These are phyloP conservation scores for Alopecurus myosuroides DNA, from an alignment of 176 grass and related monocot species.

Conservation along the genomic window DNA sequence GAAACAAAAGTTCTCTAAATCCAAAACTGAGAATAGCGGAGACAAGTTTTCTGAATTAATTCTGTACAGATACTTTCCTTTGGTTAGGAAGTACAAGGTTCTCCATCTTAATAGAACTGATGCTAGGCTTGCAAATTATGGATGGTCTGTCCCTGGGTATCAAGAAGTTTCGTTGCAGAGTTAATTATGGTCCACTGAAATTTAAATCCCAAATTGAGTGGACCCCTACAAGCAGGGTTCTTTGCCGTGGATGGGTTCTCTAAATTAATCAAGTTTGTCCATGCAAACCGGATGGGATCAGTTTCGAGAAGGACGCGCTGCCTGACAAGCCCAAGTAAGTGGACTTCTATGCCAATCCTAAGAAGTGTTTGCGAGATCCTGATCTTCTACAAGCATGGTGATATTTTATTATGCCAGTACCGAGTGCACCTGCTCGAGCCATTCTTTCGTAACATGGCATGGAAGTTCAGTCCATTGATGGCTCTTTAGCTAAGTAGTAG, in stretches of 20 bases:
- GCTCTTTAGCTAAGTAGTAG: too few relatives aligned
- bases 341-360: constrained; percentile 86
- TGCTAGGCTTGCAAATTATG: constrained; percentile 66
- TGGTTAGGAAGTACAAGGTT: constrained; percentile 48
- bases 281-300: constrained; percentile 66
- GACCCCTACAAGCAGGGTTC: constrained; percentile 67
- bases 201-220: constrained; percentile 62
- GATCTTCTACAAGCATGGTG: constrained; percentile 23
- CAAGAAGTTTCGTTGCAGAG: constrained; percentile 58
- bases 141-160: constrained; percentile 55
- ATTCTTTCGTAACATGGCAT: neutral
- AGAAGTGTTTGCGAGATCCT: constrained; percentile 60
- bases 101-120: constrained; percentile 68
- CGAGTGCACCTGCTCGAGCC: neutral
- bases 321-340: constrained; percentile 89
- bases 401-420: neutral
- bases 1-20: too few relatives aligned
- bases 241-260: constrained; percentile 75
- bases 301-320: constrained; percentile 44
- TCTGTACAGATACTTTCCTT: constrained; percentile 58
- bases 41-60: too few relatives aligned
- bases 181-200: constrained; percentile 51
- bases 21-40: too few relatives aligned
- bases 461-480: too few relatives aligned
- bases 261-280: constrained; percentile 54